Evolutionary conservation across 148 eudicot species (phyloP).

Genomic region (Amaranthus hypochondriacus): DNA sequence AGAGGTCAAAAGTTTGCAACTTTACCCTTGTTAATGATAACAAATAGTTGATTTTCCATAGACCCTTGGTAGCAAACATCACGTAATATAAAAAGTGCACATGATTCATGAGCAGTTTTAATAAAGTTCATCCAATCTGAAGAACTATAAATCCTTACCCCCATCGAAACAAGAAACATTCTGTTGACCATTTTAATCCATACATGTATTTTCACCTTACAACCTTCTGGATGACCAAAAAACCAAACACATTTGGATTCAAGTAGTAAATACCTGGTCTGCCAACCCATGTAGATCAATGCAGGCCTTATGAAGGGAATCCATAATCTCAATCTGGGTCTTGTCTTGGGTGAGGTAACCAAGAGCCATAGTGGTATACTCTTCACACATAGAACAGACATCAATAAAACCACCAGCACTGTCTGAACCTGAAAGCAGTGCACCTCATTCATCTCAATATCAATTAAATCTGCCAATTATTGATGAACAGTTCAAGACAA

Average conservation of each 20-base stretch:
- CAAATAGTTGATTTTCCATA: too few species aligned
- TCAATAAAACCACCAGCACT: constrained; percentile 27
- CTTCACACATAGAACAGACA: constrained; percentile 65
- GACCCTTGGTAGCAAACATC: too few species aligned
- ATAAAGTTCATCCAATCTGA: too few species aligned
- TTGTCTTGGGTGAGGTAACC: constrained; percentile 54
- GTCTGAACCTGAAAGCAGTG: constrained; percentile 22
- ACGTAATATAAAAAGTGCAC: too few species aligned
- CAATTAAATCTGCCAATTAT: neutral
- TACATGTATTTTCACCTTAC: neutral
- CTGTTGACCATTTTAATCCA: neutral
- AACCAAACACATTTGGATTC: constrained; percentile 2
- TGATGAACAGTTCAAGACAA: neutral
- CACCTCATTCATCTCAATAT: neutral
- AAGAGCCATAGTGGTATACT: constrained; percentile 52
- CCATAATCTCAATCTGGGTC: constrained; percentile 56
- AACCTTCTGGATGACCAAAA: neutral
- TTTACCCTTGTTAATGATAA: too few species aligned
- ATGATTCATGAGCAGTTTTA: too few species aligned
- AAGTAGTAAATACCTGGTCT: constrained; percentile 40
- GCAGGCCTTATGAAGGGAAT: constrained; percentile 64
- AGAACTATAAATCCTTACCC: too few species aligned
- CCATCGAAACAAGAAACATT: too few species aligned
- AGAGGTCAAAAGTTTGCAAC: too few species aligned
- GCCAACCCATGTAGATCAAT: constrained; percentile 43